Percentiles rank a stretch among this genome's conserved stretches.
phyloP scores from a whole-genome alignment of 1,284 basidiomycete species.

The Farysia itapuensis region DNA sequence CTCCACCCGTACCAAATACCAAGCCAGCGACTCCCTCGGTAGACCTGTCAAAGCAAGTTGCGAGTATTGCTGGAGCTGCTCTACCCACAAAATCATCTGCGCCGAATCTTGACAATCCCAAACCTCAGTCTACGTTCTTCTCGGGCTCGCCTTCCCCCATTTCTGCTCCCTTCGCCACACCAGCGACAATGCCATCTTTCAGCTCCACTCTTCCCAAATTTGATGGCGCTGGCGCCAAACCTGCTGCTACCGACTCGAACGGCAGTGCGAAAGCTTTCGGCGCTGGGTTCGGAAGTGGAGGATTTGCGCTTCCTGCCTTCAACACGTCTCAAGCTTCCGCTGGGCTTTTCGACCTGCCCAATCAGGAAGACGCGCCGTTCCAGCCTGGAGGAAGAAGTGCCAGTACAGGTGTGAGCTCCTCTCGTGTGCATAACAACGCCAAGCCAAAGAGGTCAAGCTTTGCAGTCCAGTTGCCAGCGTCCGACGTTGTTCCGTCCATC shows the following conservation, averaged over 20 bases:
- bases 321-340: conserved; percentile 10
- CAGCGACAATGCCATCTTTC: neutral
- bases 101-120: no score
- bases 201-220: no score
- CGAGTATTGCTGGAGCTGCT: no score
- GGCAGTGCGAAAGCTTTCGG: no score
- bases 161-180: neutral
- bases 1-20: conserved; percentile 1
- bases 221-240: no score
- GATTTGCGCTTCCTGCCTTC: conserved; percentile 7
- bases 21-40: no score
- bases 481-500: no score
- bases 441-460: conserved; percentile 17
- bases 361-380: conserved; percentile 18
- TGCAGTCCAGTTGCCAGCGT: conserved; percentile 13
- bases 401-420: conserved; percentile 17
- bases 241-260: no score
- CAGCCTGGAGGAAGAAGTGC: conserved; percentile 25
- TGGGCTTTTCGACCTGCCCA: conserved; percentile 28
- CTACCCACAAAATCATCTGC: no score
- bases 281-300: neutral
- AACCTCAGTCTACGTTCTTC: no score
- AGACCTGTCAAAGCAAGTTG: no score
- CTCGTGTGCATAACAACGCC: conserved; percentile 3
- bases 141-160: neutral